Base-by-base conservation (phyloP, 2,329 filamentous ascomycete genomes). In the Aureobasidium melanogenum region DNA sequence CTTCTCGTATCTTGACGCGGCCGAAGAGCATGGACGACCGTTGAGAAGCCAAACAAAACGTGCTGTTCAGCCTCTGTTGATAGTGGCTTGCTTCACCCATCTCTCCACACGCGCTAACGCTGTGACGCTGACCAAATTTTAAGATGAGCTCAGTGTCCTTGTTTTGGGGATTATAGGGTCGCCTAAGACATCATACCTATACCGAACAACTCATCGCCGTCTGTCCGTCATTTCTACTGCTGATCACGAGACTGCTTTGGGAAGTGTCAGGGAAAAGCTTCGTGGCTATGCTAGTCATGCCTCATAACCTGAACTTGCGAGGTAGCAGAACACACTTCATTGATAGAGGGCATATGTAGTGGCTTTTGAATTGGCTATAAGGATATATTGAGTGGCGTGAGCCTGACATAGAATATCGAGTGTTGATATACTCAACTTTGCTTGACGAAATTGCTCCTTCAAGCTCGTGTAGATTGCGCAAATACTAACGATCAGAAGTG, bases 41-140 rank as follows among this genome's bases (percentile, higher is more conserved):
- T 38, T 51, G 46, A 19, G 46, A 22, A 39, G 34, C 24, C 52
- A 44, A 26, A 44, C 32, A 14, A 36, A 36, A 12, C 3, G n/a
- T 36, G 28, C 39, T 24, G 39, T 38, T 38, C 34, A 47, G 54
- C 54, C 54, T 46, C 39, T 47, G 39, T 57, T 41, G 41, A 47
- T 38, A 32, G 54, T 57, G 54, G 54, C 54, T 57, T 34, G 41
- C 41, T 57, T 32, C 39, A 26, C 14, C 54, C 52, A n/a, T 56
- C 15, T 47, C 54, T 30, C 54, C 28, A 57, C 24, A 57, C 54
- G 22, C 41, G 41, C 54, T 57, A 57, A 38, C 8, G 32, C 22
- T 47, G 26, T 26, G 41, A 22, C 30, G 12, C 30, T 54, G 50
- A 14, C 34, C 24, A 17, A 9, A 54, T 9, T 39, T 41, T 54